Base-by-base conservation (phyloP, 257 asterid genomes). In the Jaltomata sinuosa region DNA sequence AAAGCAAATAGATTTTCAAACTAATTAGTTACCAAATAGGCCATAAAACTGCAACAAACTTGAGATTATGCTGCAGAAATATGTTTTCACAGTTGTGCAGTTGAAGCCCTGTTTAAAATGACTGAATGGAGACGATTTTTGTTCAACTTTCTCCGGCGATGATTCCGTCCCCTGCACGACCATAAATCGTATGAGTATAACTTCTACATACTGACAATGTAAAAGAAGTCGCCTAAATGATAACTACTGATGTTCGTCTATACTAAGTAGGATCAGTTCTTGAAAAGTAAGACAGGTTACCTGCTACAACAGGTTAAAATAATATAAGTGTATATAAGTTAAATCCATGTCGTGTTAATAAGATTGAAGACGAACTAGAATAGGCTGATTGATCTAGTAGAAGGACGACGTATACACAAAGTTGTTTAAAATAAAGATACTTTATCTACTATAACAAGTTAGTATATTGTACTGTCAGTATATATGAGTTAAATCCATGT, bases 91-190 rank as follows among this genome's bases (percentile, higher is more conserved):
- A 74, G 27, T 76, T 71, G 68, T 79, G 40, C 82, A 31, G 86
- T 88, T 31, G 53, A 72, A 6, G 91, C 81, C 84, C 77, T 42
- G 87, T 85, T 81, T 65, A 85, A 62, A 67, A 90, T 79, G 59
- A 88, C 85, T 15, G 95, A 88, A 64, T 81, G 90, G 71, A 93
- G 89, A 87, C 81, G 85, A 76, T 86, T 84, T 89, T 89, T 93
- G 87, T 89, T 91, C 89, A 90, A 89, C 84, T 91, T 91, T 89
- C 97, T 89, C 87, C 95, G 89, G 71, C 91, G 86, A 47, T 54
- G 85, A 83, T 80, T 86, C 84, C 57, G 82, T 84, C 95, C 97
- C 98, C 98, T 94, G 97, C 89, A 91, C 29, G 62, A 77, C 1
- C 81, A 27, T 27, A 77, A 49, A 32, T 29, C 8, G 6, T 22